phyloP scores from a whole-genome alignment of 1,139 yeast species.

The Suhomyces bolitotheri region DNA sequence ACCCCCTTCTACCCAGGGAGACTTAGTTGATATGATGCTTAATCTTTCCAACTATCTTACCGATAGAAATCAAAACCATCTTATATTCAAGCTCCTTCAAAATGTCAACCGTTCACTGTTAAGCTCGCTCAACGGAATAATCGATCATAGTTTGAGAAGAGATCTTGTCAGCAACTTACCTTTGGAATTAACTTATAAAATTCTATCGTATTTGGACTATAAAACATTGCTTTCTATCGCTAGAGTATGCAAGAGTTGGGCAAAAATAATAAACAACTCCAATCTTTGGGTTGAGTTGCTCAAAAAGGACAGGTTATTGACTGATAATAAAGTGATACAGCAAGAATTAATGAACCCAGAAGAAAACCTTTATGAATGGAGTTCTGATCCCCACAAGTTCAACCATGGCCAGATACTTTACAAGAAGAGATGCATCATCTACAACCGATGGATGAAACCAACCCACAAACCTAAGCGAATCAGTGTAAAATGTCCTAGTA shows the following conservation, averaged over 20 bases:
- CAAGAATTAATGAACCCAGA: conserved; percentile 34
- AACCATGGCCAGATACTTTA: conserved; percentile 57
- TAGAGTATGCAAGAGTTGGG: conserved; percentile 73
- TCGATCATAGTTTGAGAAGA: conserved; percentile 63
- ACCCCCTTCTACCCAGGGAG: conserved; percentile 42
- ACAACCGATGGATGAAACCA: conserved; percentile 83
- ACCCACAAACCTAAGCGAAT: conserved; percentile 66
- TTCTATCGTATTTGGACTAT: conserved; percentile 68
- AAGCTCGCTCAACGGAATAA: conserved; percentile 61
- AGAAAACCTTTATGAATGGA: conserved; percentile 36
- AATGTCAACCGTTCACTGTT: conserved; percentile 66
- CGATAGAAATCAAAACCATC: conserved; percentile 40
- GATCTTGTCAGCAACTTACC: conserved; percentile 77
- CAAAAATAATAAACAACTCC: conserved; percentile 57
- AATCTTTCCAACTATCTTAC: conserved; percentile 38
- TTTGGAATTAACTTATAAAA: conserved; percentile 67
- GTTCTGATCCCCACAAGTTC: conserved; percentile 18
- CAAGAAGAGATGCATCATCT: conserved; percentile 64
- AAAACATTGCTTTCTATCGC: conserved; percentile 62
- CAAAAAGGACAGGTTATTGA: conserved; percentile 53
- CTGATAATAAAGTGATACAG: conserved; percentile 36
- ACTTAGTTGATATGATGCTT: conserved; percentile 38
- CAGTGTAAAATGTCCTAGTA: conserved; percentile 67
- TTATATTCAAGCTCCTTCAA: conserved; percentile 66
- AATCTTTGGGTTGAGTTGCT: conserved; percentile 61